These are phyloP conservation scores for Vaccinium corymbosum DNA, from an alignment of 148 eudicot species.

Conservation along the genomic window DNA sequence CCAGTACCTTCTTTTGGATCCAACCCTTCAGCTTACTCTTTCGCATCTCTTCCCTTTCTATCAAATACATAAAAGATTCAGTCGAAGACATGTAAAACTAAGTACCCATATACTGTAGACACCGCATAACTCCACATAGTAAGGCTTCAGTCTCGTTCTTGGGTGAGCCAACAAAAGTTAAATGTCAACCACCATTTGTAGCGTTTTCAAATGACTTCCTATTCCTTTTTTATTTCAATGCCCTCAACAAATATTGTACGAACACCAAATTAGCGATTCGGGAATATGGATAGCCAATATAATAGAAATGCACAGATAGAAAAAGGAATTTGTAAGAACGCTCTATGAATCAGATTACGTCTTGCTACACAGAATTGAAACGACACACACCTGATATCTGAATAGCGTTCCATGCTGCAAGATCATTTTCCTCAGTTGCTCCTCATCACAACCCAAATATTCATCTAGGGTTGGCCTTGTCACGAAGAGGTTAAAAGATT, in stretches of 20 bases:
- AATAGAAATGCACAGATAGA: neutral
- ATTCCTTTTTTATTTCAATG: too few relatives aligned
- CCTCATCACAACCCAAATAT: constrained; percentile 18
- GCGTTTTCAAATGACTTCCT: too few relatives aligned
- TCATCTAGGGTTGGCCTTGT: constrained; percentile 14
- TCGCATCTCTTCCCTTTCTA: neutral
- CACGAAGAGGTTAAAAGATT: constrained; percentile 14
- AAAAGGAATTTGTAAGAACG: neutral
- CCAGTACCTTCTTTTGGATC: neutral
- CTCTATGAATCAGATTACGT: neutral
- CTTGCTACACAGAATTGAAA: neutral
- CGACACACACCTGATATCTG: constrained; percentile 36
- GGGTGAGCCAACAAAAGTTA: too few relatives aligned
- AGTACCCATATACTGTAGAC: too few relatives aligned
- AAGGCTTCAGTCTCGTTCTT: too few relatives aligned
- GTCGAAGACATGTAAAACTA: too few relatives aligned
- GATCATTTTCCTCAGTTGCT: constrained; percentile 36
- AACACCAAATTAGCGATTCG: too few relatives aligned
- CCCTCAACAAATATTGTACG: too few relatives aligned
- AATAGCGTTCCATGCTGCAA: constrained; percentile 43
- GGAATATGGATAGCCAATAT: neutral
- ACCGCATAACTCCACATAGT: too few relatives aligned
- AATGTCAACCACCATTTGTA: too few relatives aligned
- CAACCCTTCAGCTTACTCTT: neutral
- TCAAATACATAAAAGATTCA: too few relatives aligned